Base-by-base conservation (phyloP, 176 grass and related monocot species). In the Bonia amplexicaulis region DNA sequence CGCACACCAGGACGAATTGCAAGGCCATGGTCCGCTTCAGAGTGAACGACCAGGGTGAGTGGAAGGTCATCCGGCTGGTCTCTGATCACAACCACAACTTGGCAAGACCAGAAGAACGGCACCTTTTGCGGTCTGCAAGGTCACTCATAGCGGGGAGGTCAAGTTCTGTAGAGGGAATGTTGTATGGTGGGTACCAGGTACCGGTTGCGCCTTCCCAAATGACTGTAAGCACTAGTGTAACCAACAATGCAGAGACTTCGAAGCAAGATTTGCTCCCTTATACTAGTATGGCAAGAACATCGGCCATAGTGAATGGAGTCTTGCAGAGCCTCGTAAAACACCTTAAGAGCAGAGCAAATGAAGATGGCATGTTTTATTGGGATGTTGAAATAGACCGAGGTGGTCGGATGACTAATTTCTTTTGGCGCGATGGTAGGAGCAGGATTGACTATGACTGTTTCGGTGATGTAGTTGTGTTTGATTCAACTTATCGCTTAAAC, bases 311-410 rank as follows among this genome's bases (percentile, higher is more conserved):
- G 58, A 87, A 58, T 48, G 93, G 69, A 41, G 90, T 92, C 12
- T 62, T 92, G 72, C 93, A 92, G 62, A 89, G 58, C 69, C 72
- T 95, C 41, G 85, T 95, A 37, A 89, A 70, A 78, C 83, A 86
- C 37, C 87, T 95, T 19, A 95, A 89, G 74, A 90, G 49, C 64
- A 92, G 91, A 64, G 79, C 82, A 68, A 88, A 90, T 61, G 58
- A 85, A 78, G 93, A 95, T 71, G 88, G 88, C 14, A 90, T 95
- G 90, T 95, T 95, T 47, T 95, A 86, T 85, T 95, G 93, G 93
- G 93, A 94, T 85, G 90, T 89, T 64, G 90, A 92, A 26, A 45
- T 92, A 35, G 94, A 97, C 57, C 69, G 63, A 84, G 87, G 73
- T 66, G 85, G 89, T 25, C 87, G 79, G 64, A 89, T 84, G 84